Evolutionary conservation across 805 yeast species (phyloP).

Genomic region (Wickerhamomyces mucosus): DNA sequence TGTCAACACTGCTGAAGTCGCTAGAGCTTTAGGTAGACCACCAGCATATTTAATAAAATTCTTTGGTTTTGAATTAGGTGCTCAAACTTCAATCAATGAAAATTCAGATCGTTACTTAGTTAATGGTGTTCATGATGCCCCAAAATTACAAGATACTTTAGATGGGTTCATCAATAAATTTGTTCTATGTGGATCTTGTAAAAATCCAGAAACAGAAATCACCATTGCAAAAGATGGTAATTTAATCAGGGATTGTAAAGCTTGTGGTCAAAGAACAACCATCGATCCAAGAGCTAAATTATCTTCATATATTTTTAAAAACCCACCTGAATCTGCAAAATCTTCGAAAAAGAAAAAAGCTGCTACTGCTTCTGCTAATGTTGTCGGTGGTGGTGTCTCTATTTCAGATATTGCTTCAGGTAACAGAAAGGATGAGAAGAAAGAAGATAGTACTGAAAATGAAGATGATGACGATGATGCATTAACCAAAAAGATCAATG

Average conservation of each 20-base stretch:
- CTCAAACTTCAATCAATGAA: conserved; percentile 80
- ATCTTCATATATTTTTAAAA: conserved; percentile 79
- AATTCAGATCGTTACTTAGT: conserved; percentile 80
- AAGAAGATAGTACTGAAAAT: conserved; percentile 28
- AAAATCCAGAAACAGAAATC: conserved; percentile 96
- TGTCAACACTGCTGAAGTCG: conserved; percentile 83
- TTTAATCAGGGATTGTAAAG: conserved; percentile 90
- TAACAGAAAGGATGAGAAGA: conserved; percentile 21
- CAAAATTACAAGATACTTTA: conserved; percentile 83
- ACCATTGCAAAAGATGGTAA: conserved; percentile 64
- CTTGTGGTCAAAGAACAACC: conserved; percentile 86
- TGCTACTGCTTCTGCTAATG: conserved; percentile 81
- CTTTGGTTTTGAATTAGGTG: conserved; percentile 96
- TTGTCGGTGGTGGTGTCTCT: conserved; percentile 79
- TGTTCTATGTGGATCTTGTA: conserved; percentile 89
- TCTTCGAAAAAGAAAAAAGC: conserved; percentile 51
- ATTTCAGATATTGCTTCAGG: conserved; percentile 69
- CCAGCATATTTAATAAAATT: conserved; percentile 85
- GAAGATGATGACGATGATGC: conserved; percentile 61
- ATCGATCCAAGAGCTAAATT: conserved; percentile 83
- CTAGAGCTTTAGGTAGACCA: conserved; percentile 91
- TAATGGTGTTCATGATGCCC: conserved; percentile 89
- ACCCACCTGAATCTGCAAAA: conserved; percentile 65
- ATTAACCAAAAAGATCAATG: conserved; percentile 68
- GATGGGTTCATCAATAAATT: conserved; percentile 92